Evolutionary conservation across 768 basidiomycete species (phyloP).

Genomic region (Glaciozyma antarctica): DNA sequence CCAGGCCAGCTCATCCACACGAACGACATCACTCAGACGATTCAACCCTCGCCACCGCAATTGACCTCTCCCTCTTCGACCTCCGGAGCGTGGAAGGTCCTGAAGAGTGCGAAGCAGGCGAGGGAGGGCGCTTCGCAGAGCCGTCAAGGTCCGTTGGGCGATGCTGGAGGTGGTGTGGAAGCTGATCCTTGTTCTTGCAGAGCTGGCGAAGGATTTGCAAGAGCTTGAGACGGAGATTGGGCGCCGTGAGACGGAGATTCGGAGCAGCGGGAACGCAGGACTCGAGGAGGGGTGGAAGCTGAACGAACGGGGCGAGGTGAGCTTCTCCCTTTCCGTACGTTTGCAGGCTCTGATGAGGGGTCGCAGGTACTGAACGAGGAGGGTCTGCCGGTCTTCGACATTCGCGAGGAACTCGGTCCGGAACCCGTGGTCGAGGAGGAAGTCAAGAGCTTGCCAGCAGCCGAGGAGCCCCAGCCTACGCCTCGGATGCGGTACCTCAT

Average conservation of each 20-base stretch:
- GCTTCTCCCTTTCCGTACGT: background rate
- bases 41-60: background rate
- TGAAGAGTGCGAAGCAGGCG: constrained; percentile 28
- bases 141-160: background rate
- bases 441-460: background rate
- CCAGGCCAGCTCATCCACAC: constrained; percentile 30
- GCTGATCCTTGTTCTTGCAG: background rate
- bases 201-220: background rate
- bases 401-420: constrained; percentile 21
- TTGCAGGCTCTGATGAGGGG: too few relatives aligned
- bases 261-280: background rate
- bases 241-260: constrained; percentile 2
- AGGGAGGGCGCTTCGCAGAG: background rate
- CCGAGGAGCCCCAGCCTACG: background rate
- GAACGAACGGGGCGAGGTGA: constrained; percentile 29
- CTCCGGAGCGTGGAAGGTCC: background rate
- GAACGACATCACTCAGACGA: constrained; percentile 25
- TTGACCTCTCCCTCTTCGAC: background rate
- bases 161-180: background rate
- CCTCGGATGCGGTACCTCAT: constrained; percentile 22
- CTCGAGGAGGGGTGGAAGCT: constrained; percentile 27
- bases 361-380: constrained; percentile 31
- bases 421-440: background rate
- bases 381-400: constrained; percentile 29
- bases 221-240: background rate